Evolutionary conservation across 2,329 filamentous ascomycete genomes (phyloP).

Genomic region (Thermothelomyces thermophilus): DNA sequence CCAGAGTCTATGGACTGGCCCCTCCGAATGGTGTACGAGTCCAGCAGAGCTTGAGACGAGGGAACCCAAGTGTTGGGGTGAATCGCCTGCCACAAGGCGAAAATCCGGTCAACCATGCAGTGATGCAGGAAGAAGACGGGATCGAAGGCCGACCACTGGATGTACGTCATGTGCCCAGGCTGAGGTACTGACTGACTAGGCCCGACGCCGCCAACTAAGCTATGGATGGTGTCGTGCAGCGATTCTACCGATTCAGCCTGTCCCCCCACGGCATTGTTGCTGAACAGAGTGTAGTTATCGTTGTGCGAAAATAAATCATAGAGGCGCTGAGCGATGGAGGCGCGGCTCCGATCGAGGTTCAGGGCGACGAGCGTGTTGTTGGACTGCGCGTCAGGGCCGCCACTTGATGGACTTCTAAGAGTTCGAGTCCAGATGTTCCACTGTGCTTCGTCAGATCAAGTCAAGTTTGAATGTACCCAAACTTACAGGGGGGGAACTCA

Average conservation of each 20-base stretch:
- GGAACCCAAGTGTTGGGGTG: conserved; percentile 62
- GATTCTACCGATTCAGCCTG: conserved; percentile 59
- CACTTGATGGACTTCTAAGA: conserved; percentile 46
- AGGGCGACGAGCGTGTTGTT: conserved; percentile 51
- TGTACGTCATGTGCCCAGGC: conserved; percentile 53
- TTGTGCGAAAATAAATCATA: conserved; percentile 63
- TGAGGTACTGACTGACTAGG: conserved; percentile 27
- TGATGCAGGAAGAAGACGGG: conserved; percentile 76
- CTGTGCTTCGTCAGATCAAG: conserved; percentile 32
- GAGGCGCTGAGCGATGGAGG: conserved; percentile 54
- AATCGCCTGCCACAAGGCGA: conserved; percentile 71
- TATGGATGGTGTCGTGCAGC: conserved; percentile 58
- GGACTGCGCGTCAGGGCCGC: conserved; percentile 42
- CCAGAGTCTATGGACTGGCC: conserved; percentile 48
- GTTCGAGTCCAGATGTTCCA: conserved; percentile 55
- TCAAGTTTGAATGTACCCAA: background rate
- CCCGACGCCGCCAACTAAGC: conserved; percentile 43
- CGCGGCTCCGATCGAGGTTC: conserved; percentile 46
- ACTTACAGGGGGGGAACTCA: conserved; percentile 55
- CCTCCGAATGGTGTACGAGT: conserved; percentile 53
- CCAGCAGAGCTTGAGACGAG: conserved; percentile 46
- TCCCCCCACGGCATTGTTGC: conserved; percentile 59
- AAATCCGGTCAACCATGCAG: conserved; percentile 65
- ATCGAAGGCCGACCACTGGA: conserved; percentile 67
- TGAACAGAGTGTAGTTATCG: conserved; percentile 60